Percentiles rank a stretch among this genome's conserved stretches.
Evolutionary conservation across 176 grass and related monocot species (phyloP).

Genomic region (Canna indica): DNA sequence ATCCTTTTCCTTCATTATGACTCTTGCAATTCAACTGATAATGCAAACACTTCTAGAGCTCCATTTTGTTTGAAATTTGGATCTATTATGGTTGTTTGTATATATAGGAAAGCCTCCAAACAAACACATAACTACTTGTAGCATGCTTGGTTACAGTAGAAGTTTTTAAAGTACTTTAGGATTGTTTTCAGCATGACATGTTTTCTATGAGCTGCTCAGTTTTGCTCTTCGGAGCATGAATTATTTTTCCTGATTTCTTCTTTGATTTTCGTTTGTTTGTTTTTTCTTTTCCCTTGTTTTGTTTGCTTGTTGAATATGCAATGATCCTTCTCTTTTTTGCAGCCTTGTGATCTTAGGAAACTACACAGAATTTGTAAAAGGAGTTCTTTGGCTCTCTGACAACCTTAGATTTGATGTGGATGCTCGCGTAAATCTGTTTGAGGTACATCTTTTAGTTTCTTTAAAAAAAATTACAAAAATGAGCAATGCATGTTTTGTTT

Average conservation of each 20-base stretch:
- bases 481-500: not conserved
- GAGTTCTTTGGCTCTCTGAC: conserved; percentile 78
- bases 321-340: conserved; percentile 79
- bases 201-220: not conserved
- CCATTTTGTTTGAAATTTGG: not conserved
- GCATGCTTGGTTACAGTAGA: not conserved
- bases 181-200: not conserved
- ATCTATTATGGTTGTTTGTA: not conserved
- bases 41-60: not conserved
- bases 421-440: conserved; percentile 86
- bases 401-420: conserved; percentile 90
- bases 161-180: not conserved
- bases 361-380: conserved; percentile 81
- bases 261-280: no score
- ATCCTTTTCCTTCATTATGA: not conserved
- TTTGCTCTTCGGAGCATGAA: not conserved
- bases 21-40: not conserved
- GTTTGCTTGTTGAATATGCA: not conserved
- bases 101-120: not conserved
- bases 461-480: not conserved
- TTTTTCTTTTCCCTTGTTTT: not conserved
- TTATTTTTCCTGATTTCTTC: no score
- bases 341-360: conserved; percentile 99
- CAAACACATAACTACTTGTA: not conserved
- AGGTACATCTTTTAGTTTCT: conserved; percentile 41